Conservation (phyloP, 2,329 filamentous ascomycete genomes). For the Nannizzia gypsea region DNA sequence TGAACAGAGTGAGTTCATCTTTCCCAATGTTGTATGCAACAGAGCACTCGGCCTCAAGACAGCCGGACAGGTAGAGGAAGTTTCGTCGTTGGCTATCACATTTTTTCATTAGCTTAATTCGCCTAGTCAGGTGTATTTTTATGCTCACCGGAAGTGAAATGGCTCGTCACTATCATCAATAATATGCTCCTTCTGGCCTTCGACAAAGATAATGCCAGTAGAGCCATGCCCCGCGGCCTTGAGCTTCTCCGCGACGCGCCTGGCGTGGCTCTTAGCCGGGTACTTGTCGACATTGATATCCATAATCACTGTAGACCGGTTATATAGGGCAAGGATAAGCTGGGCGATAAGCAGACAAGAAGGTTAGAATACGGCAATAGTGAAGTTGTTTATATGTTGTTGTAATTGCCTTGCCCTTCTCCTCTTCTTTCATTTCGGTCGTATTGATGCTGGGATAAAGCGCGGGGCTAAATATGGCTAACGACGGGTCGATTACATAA, state of each 20-base stretch:
- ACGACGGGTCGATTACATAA: not conserved
- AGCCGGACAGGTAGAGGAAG: slow-evolving; percentile 93
- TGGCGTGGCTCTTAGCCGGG: slow-evolving; percentile 78
- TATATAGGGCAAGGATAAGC: not conserved
- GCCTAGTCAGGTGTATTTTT: not conserved
- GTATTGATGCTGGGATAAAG: not conserved
- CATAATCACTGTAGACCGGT: slow-evolving; percentile 7
- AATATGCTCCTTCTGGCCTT: slow-evolving; percentile 68
- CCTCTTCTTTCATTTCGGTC: not conserved
- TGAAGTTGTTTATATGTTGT: not conserved
- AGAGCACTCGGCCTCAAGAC: slow-evolving; percentile 65
- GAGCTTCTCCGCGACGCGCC: slow-evolving; percentile 70
- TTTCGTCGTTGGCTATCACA: slow-evolving; percentile 56
- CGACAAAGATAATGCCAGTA: slow-evolving; percentile 71
- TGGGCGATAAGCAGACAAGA: not conserved
- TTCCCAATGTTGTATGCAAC: slow-evolving; percentile 68
- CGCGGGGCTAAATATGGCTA: slow-evolving; percentile 2
- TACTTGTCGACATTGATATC: slow-evolving; percentile 46
- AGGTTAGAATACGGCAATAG: not conserved
- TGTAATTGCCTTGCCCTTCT: slow-evolving; percentile 10
- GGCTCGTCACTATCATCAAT: slow-evolving; percentile 83
- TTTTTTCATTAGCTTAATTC: not conserved
- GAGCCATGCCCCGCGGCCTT: slow-evolving; percentile 50
- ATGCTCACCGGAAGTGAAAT: slow-evolving; percentile 59
- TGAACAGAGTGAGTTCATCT: slow-evolving; percentile 70